phyloP scores from a whole-genome alignment of 192 early-diverging fungal genomes.

The Radiomyces spectabilis region DNA sequence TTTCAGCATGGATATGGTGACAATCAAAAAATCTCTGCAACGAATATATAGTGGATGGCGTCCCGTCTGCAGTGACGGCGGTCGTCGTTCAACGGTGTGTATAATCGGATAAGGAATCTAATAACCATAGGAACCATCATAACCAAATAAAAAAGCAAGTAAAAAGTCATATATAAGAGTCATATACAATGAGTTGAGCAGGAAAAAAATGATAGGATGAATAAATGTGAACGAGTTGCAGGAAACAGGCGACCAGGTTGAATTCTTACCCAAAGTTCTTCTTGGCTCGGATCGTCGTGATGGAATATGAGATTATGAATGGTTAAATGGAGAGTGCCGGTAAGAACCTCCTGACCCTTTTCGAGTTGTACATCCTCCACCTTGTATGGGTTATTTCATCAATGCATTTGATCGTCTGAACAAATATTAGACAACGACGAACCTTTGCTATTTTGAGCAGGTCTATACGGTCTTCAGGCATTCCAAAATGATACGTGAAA shows the following conservation, averaged over 20 bases:
- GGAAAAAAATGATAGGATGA: too few relatives aligned
- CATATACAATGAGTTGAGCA: too few relatives aligned
- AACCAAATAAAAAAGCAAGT: too few relatives aligned
- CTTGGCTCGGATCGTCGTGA: constrained; percentile 12
- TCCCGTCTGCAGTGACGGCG: constrained; percentile 31
- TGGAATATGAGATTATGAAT: constrained; percentile 71
- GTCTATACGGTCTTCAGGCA: constrained; percentile 1
- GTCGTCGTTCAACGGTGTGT: constrained; percentile 70
- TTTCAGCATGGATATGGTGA: constrained; percentile 58
- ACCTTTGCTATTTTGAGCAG: constrained; percentile 1
- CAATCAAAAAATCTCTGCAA: constrained; percentile 77
- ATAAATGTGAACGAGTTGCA: background rate
- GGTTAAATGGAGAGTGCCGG: constrained; percentile 56
- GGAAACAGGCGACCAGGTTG: background rate
- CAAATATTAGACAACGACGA: background rate
- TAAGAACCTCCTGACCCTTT: constrained; percentile 19
- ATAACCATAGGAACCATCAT: too few relatives aligned
- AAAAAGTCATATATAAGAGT: too few relatives aligned
- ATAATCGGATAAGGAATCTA: constrained; percentile 84
- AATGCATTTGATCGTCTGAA: background rate
- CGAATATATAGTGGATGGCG: constrained; percentile 50
- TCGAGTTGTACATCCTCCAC: constrained; percentile 30
- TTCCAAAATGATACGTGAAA: too few relatives aligned
- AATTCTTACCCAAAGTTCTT: constrained; percentile 3
- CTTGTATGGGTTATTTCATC: constrained; percentile 10